Base-by-base conservation (phyloP, 2,329 filamentous ascomycete species). In the Mariannaea sp. region DNA sequence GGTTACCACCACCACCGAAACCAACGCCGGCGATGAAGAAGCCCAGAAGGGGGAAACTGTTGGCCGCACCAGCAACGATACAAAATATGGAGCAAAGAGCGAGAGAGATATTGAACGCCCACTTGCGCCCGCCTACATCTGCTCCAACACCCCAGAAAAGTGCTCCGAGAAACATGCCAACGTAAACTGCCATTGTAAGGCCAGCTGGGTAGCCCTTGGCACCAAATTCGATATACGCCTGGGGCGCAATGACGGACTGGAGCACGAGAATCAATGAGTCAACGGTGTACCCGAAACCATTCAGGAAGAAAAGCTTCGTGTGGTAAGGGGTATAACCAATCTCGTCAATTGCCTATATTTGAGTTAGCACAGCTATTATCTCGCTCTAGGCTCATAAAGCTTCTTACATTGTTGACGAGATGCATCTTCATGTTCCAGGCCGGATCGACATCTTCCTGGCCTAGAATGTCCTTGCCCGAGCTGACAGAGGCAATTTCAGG, bases 141-240 rank as follows among this genome's bases (percentile, higher is more conserved):
- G 85, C 85, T 3, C 77, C 78, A 24, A 87, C 70, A 2, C 86
- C 86, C 86, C 86, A 90, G 70, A 89, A 88, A 20, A 88, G 66
- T 13, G 84, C 84, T 2, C 85, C 81, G 0, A 74, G 57, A 45
- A 79, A 74, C 74, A 79, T 79, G 13, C 80, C 80, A 7, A 79
- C 75, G 62, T 86, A 89, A 1, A 78, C 79, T 5, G 86, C 80
- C 43, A 88, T 80, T 2, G 81, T 88, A 39, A 88, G 73, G 7
- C 79, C 85, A 57, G 79, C 79, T 2, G 65, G 63, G 59, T 82
- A 88, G 19, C 79, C 77, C 1, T 76, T 73, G 3, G 77, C 60
- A 19, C 77, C 76, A 62, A 88, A 87, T 61, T 88, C 85, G 44
- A 74, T 75, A 44, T 73, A 83, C 2, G 86, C 84, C 32, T 80